phyloP scores from a whole-genome alignment of 371 early-diverging fungal genomes.

The Rhizopus arrhizus region DNA sequence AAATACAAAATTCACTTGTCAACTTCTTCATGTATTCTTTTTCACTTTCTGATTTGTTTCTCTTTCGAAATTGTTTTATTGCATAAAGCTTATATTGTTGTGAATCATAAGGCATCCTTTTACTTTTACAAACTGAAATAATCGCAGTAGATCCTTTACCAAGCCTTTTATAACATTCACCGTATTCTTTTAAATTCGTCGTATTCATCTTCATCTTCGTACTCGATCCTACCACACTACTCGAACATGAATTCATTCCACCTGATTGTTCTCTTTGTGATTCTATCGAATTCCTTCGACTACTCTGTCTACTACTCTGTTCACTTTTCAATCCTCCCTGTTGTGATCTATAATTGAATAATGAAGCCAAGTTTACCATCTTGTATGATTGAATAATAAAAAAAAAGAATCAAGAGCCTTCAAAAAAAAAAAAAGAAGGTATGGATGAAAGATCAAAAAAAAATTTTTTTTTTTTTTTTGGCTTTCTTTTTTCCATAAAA shows the following conservation, averaged over 20 bases:
- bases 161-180: constrained; percentile 72
- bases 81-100: constrained; percentile 64
- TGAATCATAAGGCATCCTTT: constrained; percentile 1
- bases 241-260: neutral
- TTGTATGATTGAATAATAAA: no score
- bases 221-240: neutral
- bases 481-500: no score
- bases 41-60: constrained; percentile 80
- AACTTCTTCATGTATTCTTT: constrained; percentile 90
- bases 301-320: constrained; percentile 22
- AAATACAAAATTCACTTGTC: constrained; percentile 90
- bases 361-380: neutral
- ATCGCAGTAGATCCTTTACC: constrained; percentile 89
- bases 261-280: neutral
- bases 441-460: no score
- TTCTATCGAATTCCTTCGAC: constrained; percentile 27
- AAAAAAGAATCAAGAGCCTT: no score
- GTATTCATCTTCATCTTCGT: constrained; percentile 12
- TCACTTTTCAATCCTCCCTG: neutral
- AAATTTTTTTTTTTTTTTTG: no score
- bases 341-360: neutral
- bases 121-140: constrained; percentile 72
- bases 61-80: constrained; percentile 90
- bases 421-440: neutral
- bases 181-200: constrained; percentile 61